A percentile compares a stretch with the other conserved stretches of the same genome.
These are phyloP conservation scores for Millerozyma acaciae DNA, from an alignment of 805 yeast genomes.

Conservation along the genomic window DNA sequence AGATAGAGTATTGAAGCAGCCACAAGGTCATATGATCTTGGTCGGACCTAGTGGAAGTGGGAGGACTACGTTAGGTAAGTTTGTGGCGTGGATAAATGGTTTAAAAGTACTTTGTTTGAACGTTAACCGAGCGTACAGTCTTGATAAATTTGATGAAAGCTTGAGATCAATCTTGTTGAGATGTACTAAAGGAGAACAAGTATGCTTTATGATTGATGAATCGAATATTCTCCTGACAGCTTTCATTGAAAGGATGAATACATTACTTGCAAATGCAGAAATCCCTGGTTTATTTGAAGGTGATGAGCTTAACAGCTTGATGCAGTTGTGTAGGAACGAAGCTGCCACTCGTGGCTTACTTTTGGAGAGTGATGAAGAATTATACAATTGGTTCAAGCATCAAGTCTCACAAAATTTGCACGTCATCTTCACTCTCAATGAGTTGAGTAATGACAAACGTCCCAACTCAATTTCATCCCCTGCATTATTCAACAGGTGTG, in stretches of 20 bases:
- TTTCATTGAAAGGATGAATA: conserved; percentile 87
- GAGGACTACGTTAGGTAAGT: conserved; percentile 66
- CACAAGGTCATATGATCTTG: conserved; percentile 85
- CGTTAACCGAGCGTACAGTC: conserved; percentile 50
- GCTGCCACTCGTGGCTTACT: conserved; percentile 57
- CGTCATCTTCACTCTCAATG: conserved; percentile 73
- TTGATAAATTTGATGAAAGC: conserved; percentile 64
- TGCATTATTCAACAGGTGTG: conserved; percentile 87
- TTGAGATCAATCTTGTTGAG: conserved; percentile 49
- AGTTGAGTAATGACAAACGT: conserved; percentile 23
- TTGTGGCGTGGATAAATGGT: conserved; percentile 93
- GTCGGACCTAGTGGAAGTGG: conserved; percentile 85
- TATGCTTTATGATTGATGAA: conserved; percentile 78
- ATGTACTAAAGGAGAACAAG: conserved; percentile 51
- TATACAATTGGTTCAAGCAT: conserved; percentile 68
- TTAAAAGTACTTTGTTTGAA: conserved; percentile 54
- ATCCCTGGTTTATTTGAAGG: conserved; percentile 84
- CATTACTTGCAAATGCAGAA: conserved; percentile 89
- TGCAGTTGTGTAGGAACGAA: conserved; percentile 53
- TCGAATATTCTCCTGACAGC: conserved; percentile 70
- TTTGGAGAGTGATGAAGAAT: conserved; percentile 65
- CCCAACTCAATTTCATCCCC: conserved; percentile 70
- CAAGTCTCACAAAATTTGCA: conserved; percentile 72
- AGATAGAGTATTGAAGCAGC: conserved; percentile 77
- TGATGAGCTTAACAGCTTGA: conserved; percentile 55